These are phyloP conservation scores for Colletotrichum destructivum DNA, from an alignment of 2,329 filamentous ascomycete species.

Conservation along the genomic window DNA sequence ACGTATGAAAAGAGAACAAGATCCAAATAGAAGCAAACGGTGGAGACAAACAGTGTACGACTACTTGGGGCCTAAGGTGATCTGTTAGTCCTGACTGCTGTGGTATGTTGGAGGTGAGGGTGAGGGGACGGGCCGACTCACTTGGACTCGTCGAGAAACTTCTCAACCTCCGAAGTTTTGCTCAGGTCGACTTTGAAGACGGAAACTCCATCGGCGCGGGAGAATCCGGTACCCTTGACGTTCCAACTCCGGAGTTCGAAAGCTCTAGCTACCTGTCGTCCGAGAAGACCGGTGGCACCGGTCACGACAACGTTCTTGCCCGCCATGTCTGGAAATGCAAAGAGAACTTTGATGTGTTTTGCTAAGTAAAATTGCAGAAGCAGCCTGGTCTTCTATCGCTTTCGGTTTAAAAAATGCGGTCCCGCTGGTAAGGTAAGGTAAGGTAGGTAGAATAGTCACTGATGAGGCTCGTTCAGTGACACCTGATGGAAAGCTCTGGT, in stretches of 20 bases:
- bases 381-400: background rate
- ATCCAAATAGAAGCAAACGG: no score
- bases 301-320: constrained; percentile 79
- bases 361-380: no score
- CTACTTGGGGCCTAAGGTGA: constrained; percentile 75
- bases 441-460: background rate
- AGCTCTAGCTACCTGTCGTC: constrained; percentile 80
- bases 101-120: background rate
- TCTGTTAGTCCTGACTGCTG: background rate
- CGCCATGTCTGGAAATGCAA: constrained; percentile 47
- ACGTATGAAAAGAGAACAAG: background rate
- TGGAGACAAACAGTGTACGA: constrained; percentile 80
- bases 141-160: constrained; percentile 68
- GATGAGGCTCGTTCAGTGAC: background rate
- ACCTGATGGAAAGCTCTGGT: constrained; percentile 33
- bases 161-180: constrained; percentile 62
- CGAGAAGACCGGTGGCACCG: constrained; percentile 87
- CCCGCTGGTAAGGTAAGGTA: no score
- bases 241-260: constrained; percentile 79
- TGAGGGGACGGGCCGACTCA: constrained; percentile 51
- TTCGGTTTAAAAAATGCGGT: background rate
- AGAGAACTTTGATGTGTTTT: background rate
- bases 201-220: constrained; percentile 78
- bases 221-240: constrained; percentile 82
- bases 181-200: constrained; percentile 74